phyloP scores from a whole-genome alignment of 805 yeast species.

The Starmera quercuum region DNA sequence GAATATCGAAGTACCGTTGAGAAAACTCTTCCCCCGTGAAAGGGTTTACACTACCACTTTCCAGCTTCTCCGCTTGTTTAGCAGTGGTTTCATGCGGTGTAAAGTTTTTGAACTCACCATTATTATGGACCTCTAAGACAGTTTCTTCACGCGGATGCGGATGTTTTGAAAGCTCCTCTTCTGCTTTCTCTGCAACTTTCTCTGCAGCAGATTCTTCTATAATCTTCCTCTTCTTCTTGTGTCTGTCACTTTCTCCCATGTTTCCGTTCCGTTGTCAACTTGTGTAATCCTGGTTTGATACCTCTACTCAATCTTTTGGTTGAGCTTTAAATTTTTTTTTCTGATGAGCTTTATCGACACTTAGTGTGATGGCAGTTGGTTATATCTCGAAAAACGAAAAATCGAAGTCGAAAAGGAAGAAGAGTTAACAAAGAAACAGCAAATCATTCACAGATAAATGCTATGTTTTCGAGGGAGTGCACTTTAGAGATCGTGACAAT shows the following conservation, averaged over 20 bases:
- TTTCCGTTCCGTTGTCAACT: not conserved
- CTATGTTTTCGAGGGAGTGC: conserved; percentile 13
- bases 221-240: conserved; percentile 40
- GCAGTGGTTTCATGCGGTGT: conserved; percentile 62
- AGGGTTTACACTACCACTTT: conserved; percentile 58
- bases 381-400: not conserved
- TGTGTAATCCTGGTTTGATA: not conserved
- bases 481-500: conserved; percentile 13
- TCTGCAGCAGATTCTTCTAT: conserved; percentile 51
- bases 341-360: not conserved
- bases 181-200: conserved; percentile 60
- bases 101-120: conserved; percentile 52
- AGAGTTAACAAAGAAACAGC: too few relatives aligned
- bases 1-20: conserved; percentile 66
- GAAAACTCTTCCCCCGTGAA: conserved; percentile 66
- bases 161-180: conserved; percentile 40
- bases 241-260: conserved; percentile 26
- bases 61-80: conserved; percentile 49
- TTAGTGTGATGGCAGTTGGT: not conserved
- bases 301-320: not conserved
- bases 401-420: too few relatives aligned
- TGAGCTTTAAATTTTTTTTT: not conserved
- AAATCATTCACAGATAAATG: not conserved
- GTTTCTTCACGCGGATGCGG: conserved; percentile 33
- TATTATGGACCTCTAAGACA: conserved; percentile 47